Percentiles rank a stretch among this genome's conserved stretches.
These are phyloP conservation scores for Cryptococcus neoformans DNA, from an alignment of 1,284 basidiomycete species.

Conservation along the genomic window DNA sequence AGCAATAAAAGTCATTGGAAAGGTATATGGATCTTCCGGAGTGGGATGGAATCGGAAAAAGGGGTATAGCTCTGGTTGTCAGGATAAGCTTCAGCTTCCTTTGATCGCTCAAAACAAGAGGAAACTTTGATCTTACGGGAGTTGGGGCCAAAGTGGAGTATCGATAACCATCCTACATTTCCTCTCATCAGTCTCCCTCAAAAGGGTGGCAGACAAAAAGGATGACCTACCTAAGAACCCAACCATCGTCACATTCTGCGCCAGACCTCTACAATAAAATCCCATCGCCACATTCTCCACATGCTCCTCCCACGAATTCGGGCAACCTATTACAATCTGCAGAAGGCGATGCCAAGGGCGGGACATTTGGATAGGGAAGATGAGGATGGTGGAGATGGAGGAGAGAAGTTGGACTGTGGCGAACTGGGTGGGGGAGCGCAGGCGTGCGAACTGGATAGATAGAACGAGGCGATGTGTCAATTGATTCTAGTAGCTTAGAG, in stretches of 20 bases:
- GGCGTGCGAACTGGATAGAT: constrained; percentile 37
- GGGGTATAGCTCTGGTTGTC: constrained; percentile 52
- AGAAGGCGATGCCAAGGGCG: constrained; percentile 48
- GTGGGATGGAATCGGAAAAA: constrained; percentile 55
- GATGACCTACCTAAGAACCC: constrained; percentile 47
- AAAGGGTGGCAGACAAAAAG: too few species aligned
- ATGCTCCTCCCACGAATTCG: constrained; percentile 54
- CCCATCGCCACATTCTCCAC: constrained; percentile 51
- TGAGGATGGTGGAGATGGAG: constrained; percentile 49
- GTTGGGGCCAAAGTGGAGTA: constrained; percentile 57
- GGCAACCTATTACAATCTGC: constrained; percentile 51
- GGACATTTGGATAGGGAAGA: constrained; percentile 58
- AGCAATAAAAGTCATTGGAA: constrained; percentile 55
- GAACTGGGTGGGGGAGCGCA: constrained; percentile 50
- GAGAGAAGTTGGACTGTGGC: constrained; percentile 53
- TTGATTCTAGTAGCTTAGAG: neutral
- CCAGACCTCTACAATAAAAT: constrained; percentile 56
- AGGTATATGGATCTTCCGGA: constrained; percentile 57
- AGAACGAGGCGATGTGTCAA: neutral
- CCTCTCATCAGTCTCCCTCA: too few species aligned
- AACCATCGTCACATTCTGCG: constrained; percentile 57
- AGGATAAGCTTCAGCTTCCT: neutral
- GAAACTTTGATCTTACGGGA: constrained; percentile 24
- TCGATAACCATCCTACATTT: constrained; percentile 48
- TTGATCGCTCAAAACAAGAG: neutral